phyloP scores from a whole-genome alignment of 129 eudicot species.

The Daucus carota region DH1_v3.0 NC_030382.2:56404501-56405000 shows the following conservation, averaged over 20 bases:
- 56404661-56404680: not conserved
- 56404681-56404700: too few relatives aligned
- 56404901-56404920: slow-evolving; percentile 57
- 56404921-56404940: slow-evolving; percentile 45
- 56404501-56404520: slow-evolving; percentile 62
- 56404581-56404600: slow-evolving; percentile 47
- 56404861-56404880: slow-evolving; percentile 50
- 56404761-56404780: slow-evolving; percentile 55
- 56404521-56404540: slow-evolving; percentile 53
- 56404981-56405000: slow-evolving; percentile 51
- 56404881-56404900: slow-evolving; percentile 39
- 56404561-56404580: slow-evolving; percentile 33
- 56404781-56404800: slow-evolving; percentile 49
- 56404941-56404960: slow-evolving; percentile 50
- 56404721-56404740: not conserved
- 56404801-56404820: slow-evolving; percentile 37
- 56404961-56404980: slow-evolving; percentile 45
- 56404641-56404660: not conserved
- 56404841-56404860: slow-evolving; percentile 46
- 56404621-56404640: slow-evolving; percentile 46
- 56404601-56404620: slow-evolving; percentile 49
- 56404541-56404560: slow-evolving; percentile 19
- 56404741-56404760: slow-evolving; percentile 26
- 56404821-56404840: slow-evolving; percentile 45
- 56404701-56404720: not conserved